Evolutionary conservation across 345 rosid genomes (phyloP).

Genomic region (Murraya paniculata): DNA sequence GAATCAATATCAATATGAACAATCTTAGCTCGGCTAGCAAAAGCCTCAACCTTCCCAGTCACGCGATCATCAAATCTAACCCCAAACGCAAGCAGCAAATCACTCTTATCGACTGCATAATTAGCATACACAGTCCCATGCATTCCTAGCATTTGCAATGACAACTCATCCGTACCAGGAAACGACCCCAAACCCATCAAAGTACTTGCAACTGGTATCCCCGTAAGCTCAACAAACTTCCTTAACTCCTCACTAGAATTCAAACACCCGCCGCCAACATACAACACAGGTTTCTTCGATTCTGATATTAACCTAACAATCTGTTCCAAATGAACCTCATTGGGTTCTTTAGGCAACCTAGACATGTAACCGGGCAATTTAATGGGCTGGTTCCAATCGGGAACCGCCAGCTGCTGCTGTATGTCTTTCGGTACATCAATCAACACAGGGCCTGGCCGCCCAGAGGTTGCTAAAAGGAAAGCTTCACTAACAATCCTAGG

Average conservation of each 20-base stretch:
- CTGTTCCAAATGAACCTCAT: constrained; percentile 56
- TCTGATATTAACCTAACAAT: constrained; percentile 76
- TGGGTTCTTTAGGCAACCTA: constrained; percentile 73
- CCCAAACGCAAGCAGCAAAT: constrained; percentile 88
- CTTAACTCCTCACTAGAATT: constrained; percentile 81
- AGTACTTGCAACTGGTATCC: constrained; percentile 95
- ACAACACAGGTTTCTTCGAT: constrained; percentile 85
- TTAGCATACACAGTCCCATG: constrained; percentile 95
- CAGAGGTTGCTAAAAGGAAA: constrained; percentile 78
- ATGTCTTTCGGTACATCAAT: constrained; percentile 94
- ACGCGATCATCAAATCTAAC: constrained; percentile 98
- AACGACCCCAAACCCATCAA: constrained; percentile 93
- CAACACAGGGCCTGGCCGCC: constrained; percentile 91
- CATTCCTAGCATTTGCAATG: constrained; percentile 95
- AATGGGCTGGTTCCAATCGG: constrained; percentile 60
- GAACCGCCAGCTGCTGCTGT: constrained; percentile 85
- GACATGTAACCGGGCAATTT: constrained; percentile 71
- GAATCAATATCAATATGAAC: constrained; percentile 95
- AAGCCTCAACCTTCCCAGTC: constrained; percentile 93
- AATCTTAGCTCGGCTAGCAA: constrained; percentile 91
- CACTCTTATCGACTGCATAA: constrained; percentile 85
- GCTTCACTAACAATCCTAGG: constrained; percentile 84
- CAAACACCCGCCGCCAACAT: constrained; percentile 98
- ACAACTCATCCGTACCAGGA: constrained; percentile 59
- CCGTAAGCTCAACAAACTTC: constrained; percentile 79